A percentile compares a stretch with the other conserved stretches of the same genome.
Evolutionary conservation across 768 basidiomycete genomes (phyloP).

Genomic region (Clavaria fumosa): DNA sequence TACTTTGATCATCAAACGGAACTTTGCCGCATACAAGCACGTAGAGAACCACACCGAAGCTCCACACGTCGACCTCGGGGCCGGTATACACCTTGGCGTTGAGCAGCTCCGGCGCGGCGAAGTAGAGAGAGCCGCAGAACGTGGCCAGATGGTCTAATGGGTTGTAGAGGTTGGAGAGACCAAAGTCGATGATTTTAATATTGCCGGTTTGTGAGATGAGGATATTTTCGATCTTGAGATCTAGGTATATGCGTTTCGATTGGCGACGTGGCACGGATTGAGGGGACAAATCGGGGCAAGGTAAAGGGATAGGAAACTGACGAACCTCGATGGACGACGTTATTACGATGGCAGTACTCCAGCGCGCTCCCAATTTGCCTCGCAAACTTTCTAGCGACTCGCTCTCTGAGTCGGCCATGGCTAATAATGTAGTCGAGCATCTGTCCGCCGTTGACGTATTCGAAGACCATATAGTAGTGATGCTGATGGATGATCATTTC

Average conservation of each 20-base stretch:
- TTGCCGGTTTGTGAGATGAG: slow-evolving; percentile 97
- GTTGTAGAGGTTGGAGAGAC: slow-evolving; percentile 89
- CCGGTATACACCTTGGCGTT: slow-evolving; percentile 96
- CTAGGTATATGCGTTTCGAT: no score
- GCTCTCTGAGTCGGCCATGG: slow-evolving; percentile 87
- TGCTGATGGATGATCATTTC: slow-evolving; percentile 97
- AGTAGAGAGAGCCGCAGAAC: slow-evolving; percentile 96
- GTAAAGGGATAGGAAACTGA: slow-evolving; percentile 5
- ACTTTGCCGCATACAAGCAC: slow-evolving; percentile 98
- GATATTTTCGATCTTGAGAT: slow-evolving; percentile 99
- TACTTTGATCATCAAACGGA: slow-evolving; percentile 97
- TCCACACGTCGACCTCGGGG: slow-evolving; percentile 98
- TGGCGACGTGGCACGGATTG: slow-evolving; percentile 4
- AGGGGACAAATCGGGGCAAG: not conserved
- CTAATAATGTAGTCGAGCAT: slow-evolving; percentile 99
- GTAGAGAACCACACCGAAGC: slow-evolving; percentile 95
- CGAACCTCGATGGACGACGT: slow-evolving; percentile 86
- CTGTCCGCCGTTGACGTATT: slow-evolving; percentile 97
- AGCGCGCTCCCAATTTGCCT: slow-evolving; percentile 93
- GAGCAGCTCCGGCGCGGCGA: slow-evolving; percentile 93
- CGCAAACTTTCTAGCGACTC: slow-evolving; percentile 94
- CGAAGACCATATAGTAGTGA: slow-evolving; percentile 99
- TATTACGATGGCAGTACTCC: slow-evolving; percentile 95
- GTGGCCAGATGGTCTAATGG: slow-evolving; percentile 73
- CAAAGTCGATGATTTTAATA: slow-evolving; percentile 99